phyloP scores from a whole-genome alignment of 2,329 filamentous ascomycete species.

The Fusarium euwallaceae region DNA sequence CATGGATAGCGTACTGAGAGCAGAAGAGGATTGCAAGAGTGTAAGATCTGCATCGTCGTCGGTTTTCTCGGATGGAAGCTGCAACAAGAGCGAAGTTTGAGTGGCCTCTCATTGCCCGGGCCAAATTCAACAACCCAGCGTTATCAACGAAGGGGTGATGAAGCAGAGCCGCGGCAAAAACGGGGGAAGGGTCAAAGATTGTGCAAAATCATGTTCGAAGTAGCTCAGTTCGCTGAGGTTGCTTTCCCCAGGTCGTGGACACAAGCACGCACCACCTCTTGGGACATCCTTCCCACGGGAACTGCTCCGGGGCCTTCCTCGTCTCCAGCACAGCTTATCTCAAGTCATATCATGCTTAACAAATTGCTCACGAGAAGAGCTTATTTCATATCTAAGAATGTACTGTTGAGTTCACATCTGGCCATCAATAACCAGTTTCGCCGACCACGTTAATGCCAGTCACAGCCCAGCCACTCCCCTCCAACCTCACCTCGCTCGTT shows the following conservation, averaged over 20 bases:
- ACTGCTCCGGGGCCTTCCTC: neutral
- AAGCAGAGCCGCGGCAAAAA: neutral
- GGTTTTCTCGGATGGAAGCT: neutral
- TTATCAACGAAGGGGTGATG: neutral
- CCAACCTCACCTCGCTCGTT: neutral
- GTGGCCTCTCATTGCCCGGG: neutral
- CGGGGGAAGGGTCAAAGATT: neutral
- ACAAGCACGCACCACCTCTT: neutral
- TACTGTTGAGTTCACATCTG: neutral
- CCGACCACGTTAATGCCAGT: neutral
- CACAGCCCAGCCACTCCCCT: neutral
- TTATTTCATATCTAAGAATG: neutral
- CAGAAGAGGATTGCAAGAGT: too few species aligned
- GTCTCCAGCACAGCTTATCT: neutral
- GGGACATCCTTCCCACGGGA: neutral
- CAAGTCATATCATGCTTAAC: neutral
- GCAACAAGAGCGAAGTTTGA: neutral
- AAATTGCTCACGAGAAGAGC: neutral
- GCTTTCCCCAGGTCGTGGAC: neutral
- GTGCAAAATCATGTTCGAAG: neutral
- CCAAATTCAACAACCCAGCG: neutral
- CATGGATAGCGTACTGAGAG: neutral
- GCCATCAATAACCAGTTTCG: neutral
- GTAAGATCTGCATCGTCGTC: neutral
- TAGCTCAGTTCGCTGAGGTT: neutral